These are phyloP conservation scores for Boletus insuetus DNA, from an alignment of 768 basidiomycete genomes.

Conservation along the genomic window DNA sequence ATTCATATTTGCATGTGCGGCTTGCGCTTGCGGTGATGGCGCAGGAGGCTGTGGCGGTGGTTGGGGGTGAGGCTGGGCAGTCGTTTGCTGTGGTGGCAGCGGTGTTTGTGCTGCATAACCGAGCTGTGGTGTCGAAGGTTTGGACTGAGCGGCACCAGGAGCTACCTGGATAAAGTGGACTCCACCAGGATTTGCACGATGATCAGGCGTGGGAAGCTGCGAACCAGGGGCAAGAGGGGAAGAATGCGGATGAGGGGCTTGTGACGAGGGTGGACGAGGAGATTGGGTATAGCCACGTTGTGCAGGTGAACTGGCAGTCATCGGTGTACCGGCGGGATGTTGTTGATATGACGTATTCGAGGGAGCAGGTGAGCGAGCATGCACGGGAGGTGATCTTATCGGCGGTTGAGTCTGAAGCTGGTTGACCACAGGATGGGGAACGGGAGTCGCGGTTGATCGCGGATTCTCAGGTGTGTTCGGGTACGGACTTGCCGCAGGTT, in stretches of 20 bases:
- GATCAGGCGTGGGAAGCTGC: slow-evolving; percentile 26
- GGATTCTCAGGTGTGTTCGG: slow-evolving; percentile 29
- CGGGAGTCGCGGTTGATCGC: slow-evolving; percentile 31
- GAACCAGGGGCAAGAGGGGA: slow-evolving; percentile 30
- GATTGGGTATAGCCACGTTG: slow-evolving; percentile 35
- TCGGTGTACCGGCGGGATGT: slow-evolving; percentile 16
- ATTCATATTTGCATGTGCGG: slow-evolving; percentile 13
- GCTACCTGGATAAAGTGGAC: slow-evolving; percentile 30
- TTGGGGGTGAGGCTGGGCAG: slow-evolving; percentile 22
- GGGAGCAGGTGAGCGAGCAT: slow-evolving; percentile 27
- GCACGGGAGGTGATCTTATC: slow-evolving; percentile 30
- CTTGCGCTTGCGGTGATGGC: slow-evolving; percentile 18
- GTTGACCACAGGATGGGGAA: slow-evolving; percentile 32
- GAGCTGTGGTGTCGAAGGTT: slow-evolving; percentile 31
- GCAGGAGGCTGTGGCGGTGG: slow-evolving; percentile 23
- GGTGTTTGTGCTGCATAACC: slow-evolving; percentile 21
- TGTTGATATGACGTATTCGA: slow-evolving; percentile 23
- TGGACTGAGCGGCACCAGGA: slow-evolving; percentile 21
- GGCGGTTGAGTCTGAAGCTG: slow-evolving; percentile 31
- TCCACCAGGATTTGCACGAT: slow-evolving; percentile 19
- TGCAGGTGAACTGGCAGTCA: slow-evolving; percentile 27
- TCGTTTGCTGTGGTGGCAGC: slow-evolving; percentile 19
- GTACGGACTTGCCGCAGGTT: slow-evolving; percentile 25
- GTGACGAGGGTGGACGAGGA: slow-evolving; percentile 33
- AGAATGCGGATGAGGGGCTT: slow-evolving; percentile 28